Conservation (phyloP, 495 filamentous ascomycete genomes). For the Alectoria sarmentosa region DNA sequence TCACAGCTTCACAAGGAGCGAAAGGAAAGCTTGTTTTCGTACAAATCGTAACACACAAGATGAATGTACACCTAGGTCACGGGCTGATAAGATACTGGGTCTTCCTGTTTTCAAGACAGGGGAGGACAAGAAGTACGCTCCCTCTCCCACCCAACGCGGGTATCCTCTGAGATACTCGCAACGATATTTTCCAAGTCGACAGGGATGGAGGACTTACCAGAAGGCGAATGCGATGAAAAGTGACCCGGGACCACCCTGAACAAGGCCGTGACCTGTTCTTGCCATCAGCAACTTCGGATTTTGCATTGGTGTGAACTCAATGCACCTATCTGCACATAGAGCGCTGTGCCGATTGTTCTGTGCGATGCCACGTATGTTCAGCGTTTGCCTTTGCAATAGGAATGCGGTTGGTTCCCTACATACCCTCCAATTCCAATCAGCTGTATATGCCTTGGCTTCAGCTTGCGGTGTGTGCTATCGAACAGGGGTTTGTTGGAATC, state of each 20-base stretch:
- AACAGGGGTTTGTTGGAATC: constrained; percentile 19
- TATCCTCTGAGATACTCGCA: neutral
- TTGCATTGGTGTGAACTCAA: neutral
- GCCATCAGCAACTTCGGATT: neutral
- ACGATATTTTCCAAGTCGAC: neutral
- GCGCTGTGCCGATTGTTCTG: constrained; percentile 60
- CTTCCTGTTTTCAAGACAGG: neutral
- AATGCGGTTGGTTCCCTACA: neutral
- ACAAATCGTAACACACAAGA: constrained; percentile 60
- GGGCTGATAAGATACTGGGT: neutral
- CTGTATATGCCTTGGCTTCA: constrained; percentile 62
- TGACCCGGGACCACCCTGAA: constrained; percentile 67
- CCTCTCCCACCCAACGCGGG: neutral
- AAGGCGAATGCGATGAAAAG: constrained; percentile 71
- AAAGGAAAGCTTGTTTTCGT: neutral
- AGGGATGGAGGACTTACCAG: constrained; percentile 41
- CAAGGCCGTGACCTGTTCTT: constrained; percentile 41
- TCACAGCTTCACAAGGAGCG: neutral
- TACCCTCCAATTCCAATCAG: constrained; percentile 66
- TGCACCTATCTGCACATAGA: constrained; percentile 64
- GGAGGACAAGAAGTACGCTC: neutral
- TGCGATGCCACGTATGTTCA: neutral
- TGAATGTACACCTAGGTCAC: constrained; percentile 53
- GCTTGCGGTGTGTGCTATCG: constrained; percentile 49
- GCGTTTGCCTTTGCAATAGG: neutral